These are phyloP conservation scores for Tuber aestivum DNA, from an alignment of 495 filamentous ascomycete genomes.

Conservation along the genomic window DNA sequence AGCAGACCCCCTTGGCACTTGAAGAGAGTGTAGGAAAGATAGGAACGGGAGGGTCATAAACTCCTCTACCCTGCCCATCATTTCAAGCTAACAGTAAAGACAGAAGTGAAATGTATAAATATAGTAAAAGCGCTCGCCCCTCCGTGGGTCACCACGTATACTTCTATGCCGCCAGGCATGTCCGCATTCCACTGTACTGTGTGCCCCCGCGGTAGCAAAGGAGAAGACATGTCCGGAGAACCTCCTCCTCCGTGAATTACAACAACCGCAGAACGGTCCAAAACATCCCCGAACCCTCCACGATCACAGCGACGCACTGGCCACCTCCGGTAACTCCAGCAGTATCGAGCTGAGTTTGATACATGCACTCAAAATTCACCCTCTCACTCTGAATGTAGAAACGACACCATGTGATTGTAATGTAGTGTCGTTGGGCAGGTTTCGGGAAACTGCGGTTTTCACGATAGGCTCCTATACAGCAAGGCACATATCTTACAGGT, in stretches of 20 bases:
- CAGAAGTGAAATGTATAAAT: background rate
- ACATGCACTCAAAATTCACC: background rate
- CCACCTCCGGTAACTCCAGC: background rate
- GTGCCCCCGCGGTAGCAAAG: background rate
- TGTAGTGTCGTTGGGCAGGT: background rate
- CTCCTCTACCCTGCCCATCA: background rate
- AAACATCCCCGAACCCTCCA: background rate
- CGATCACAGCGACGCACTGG: background rate
- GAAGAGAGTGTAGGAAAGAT: background rate
- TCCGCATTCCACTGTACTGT: background rate
- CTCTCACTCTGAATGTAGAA: background rate
- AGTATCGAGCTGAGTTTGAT: background rate
- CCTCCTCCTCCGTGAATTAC: background rate
- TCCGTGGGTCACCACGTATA: background rate
- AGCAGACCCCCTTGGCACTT: background rate
- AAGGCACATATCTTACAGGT: background rate
- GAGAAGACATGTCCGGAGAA: background rate
- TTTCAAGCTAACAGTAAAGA: background rate
- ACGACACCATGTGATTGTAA: background rate
- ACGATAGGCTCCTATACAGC: background rate
- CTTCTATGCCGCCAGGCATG: background rate
- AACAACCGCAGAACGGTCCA: background rate
- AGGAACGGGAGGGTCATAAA: background rate
- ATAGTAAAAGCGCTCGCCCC: background rate
- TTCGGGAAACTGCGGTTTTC: background rate